Conservation (phyloP, 1,284 basidiomycete species). For the Ganoderma meredithae region DNA sequence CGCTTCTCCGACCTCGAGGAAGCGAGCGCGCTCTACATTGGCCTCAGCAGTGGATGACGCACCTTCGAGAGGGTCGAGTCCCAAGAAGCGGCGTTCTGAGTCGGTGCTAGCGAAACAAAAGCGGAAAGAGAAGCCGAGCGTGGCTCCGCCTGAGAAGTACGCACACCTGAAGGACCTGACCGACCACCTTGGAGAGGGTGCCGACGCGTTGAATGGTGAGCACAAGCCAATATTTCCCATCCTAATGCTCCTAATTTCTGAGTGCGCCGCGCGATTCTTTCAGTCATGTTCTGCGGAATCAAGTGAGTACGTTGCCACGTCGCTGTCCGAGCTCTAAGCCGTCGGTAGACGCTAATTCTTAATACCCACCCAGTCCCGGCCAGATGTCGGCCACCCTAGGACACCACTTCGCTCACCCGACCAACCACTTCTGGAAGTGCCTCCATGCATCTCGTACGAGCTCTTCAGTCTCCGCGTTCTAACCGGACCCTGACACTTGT, state of each 20-base stretch:
- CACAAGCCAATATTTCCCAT: neutral
- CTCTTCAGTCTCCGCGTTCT: neutral
- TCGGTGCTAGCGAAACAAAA: neutral
- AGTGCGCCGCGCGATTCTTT: neutral
- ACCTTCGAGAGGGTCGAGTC: neutral
- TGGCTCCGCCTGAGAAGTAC: slow-evolving; percentile 44
- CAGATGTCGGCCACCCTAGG: slow-evolving; percentile 65
- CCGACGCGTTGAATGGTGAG: slow-evolving; percentile 50
- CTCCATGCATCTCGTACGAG: slow-evolving; percentile 60
- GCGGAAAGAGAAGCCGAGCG: slow-evolving; percentile 30
- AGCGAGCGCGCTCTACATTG: slow-evolving; percentile 9
- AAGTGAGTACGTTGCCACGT: slow-evolving; percentile 34
- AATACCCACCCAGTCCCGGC: slow-evolving; percentile 58
- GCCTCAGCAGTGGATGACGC: neutral
- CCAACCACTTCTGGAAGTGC: slow-evolving; percentile 74
- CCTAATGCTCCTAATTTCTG: neutral
- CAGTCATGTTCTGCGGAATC: slow-evolving; percentile 44
- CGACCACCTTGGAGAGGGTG: slow-evolving; percentile 48
- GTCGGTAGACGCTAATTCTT: neutral
- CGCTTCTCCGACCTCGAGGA: slow-evolving; percentile 8
- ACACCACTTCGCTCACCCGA: slow-evolving; percentile 76
- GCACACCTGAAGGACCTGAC: slow-evolving; percentile 45
- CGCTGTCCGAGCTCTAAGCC: neutral
- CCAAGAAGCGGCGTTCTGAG: slow-evolving; percentile 6
- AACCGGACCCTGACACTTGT: neutral